These are phyloP conservation scores for Xylaria sp. DNA, from an alignment of 2,329 filamentous ascomycete species.

Conservation along the genomic window DNA sequence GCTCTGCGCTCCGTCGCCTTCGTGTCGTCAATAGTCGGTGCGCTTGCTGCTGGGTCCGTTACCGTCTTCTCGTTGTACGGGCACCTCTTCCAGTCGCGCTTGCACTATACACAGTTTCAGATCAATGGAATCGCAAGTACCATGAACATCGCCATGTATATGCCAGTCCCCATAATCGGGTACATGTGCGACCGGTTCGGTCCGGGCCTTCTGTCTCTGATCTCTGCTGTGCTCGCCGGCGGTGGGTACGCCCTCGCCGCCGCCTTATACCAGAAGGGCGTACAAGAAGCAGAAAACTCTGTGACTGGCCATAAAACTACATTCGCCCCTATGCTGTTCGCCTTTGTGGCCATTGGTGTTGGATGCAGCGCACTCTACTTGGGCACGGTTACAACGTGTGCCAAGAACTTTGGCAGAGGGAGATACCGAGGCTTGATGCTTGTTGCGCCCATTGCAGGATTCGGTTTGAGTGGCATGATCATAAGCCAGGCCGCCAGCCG, in stretches of 20 bases:
- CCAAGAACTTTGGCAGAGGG: constrained; percentile 95
- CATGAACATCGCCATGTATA: constrained; percentile 86
- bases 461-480: constrained; percentile 95
- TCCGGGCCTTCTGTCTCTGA: constrained; percentile 75
- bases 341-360: constrained; percentile 82
- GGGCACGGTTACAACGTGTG: constrained; percentile 88
- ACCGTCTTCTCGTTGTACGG: constrained; percentile 94
- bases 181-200: constrained; percentile 91
- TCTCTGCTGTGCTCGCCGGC: constrained; percentile 77
- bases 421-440: constrained; percentile 88
- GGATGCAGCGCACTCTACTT: constrained; percentile 92
- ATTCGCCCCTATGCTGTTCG: constrained; percentile 81
- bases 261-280: constrained; percentile 66
- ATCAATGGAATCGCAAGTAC: constrained; percentile 88
- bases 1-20: constrained; percentile 55
- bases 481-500: constrained; percentile 85
- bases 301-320: constrained; percentile 63
- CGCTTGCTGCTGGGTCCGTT: constrained; percentile 86
- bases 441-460: constrained; percentile 87
- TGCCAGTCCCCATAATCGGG: constrained; percentile 88
- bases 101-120: constrained; percentile 89
- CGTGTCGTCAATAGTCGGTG: constrained; percentile 58
- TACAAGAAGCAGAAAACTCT: constrained; percentile 42
- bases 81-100: constrained; percentile 81
- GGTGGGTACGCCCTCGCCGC: constrained; percentile 84